Percentiles rank a stretch among this genome's conserved stretches.
Evolutionary conservation across 306 rosid species (phyloP).

Genomic region (Rosa lucieae): DNA sequence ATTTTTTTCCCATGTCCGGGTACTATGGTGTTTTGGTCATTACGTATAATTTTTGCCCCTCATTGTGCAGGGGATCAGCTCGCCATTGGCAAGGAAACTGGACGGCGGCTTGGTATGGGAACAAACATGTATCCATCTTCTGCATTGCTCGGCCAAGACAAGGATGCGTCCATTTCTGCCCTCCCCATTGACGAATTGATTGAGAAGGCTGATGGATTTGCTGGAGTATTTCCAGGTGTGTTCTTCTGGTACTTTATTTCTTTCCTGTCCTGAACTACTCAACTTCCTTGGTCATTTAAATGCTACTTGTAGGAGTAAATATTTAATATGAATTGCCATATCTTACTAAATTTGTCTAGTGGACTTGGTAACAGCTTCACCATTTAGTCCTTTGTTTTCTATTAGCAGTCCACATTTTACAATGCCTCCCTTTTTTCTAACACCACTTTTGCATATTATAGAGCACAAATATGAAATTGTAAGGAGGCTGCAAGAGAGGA

Average conservation of each 20-base stretch:
- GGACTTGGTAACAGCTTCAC: background rate
- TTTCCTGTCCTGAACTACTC: background rate
- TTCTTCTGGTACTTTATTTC: conserved; percentile 6
- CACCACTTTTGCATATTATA: conserved; percentile 30
- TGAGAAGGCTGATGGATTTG: conserved; percentile 98
- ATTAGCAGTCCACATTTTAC: background rate
- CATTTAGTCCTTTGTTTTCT: background rate
- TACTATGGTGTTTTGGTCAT: conserved; percentile 6
- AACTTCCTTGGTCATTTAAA: too few species aligned
- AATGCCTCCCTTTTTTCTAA: conserved; percentile 20
- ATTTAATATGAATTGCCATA: background rate
- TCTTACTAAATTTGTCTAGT: background rate
- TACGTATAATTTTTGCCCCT: conserved; percentile 11
- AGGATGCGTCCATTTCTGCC: conserved; percentile 68
- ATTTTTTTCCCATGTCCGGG: background rate
- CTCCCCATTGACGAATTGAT: conserved; percentile 97
- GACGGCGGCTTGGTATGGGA: conserved; percentile 99
- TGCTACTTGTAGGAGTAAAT: background rate
- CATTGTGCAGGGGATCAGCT: conserved; percentile 81
- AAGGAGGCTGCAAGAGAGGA: conserved; percentile 86
- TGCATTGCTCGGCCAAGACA: conserved; percentile 86
- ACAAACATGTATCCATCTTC: conserved; percentile 99
- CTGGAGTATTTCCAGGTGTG: conserved; percentile 98
- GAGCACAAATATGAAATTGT: conserved; percentile 99
- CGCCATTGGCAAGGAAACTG: conserved; percentile 98